Evolutionary conservation across 345 rosid species (phyloP).

Genomic region (Cardamine chenopodiifolia): DNA sequence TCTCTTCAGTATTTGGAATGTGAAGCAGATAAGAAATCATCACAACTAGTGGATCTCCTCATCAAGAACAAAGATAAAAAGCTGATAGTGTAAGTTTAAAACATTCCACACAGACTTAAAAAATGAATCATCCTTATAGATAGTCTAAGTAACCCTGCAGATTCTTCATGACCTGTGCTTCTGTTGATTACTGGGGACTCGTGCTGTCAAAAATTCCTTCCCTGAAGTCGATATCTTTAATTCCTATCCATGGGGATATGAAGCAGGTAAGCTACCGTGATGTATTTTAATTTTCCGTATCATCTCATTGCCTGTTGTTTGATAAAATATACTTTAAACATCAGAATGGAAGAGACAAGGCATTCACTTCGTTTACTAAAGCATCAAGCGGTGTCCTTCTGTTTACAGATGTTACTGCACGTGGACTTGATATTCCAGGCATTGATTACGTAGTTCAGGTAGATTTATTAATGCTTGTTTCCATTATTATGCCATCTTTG

Average conservation of each 20-base stretch:
- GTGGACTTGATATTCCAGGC: constrained; percentile 94
- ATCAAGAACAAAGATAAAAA: constrained; percentile 65
- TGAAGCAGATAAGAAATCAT: constrained; percentile 81
- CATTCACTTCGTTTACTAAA: constrained; percentile 75
- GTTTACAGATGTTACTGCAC: constrained; percentile 96
- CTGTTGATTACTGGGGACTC: constrained; percentile 94
- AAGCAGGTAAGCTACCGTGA: constrained; percentile 63
- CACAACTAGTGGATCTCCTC: constrained; percentile 80
- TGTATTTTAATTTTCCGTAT: neutral
- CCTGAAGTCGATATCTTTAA: constrained; percentile 64
- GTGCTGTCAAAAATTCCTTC: constrained; percentile 68
- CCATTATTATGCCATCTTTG: neutral
- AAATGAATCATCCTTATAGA: neutral
- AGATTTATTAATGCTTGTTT: constrained; percentile 9
- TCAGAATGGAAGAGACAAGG: constrained; percentile 80
- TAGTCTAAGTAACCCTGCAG: constrained; percentile 46
- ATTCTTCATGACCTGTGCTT: constrained; percentile 96
- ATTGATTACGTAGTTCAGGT: constrained; percentile 95
- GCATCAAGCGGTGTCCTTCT: constrained; percentile 78
- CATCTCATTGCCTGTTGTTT: constrained; percentile 18
- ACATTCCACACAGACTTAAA: constrained; percentile 10
- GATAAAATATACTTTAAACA: constrained; percentile 21
- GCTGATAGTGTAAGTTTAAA: constrained; percentile 71
- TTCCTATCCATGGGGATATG: constrained; percentile 91
- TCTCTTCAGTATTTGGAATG: constrained; percentile 80